Conservation (phyloP, 2,329 filamentous ascomycete genomes). For the Exophiala lecanii-corni region DNA sequence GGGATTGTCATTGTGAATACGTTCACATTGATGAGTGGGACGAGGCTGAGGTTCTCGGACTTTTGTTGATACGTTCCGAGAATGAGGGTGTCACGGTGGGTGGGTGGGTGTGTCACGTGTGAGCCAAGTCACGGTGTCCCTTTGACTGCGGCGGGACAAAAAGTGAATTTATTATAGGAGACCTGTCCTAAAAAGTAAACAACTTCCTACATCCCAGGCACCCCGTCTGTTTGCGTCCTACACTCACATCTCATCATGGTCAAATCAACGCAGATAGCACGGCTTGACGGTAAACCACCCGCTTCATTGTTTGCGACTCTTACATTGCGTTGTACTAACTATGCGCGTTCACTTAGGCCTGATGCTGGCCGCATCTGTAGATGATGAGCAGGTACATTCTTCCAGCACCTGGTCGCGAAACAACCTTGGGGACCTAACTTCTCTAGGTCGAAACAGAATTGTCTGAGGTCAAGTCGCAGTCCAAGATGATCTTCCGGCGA, state of each 20-base stretch:
- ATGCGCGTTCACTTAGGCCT: conserved; percentile 58
- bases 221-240: not conserved
- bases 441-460: conserved; percentile 66
- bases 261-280: conserved; percentile 85
- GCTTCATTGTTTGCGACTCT: not conserved
- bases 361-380: conserved; percentile 89
- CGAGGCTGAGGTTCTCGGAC: not conserved
- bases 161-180: not conserved
- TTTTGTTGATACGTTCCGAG: not conserved
- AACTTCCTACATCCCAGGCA: not conserved
- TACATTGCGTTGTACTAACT: conserved; percentile 3
- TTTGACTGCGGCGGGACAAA: too few relatives aligned
- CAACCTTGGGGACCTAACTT: not conserved
- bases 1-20: not conserved
- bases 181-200: not conserved
- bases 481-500: conserved; percentile 83
- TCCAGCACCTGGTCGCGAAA: conserved; percentile 3
- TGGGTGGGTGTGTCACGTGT: too few relatives aligned
- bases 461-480: conserved; percentile 81
- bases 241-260: conserved; percentile 67
- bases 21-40: too few relatives aligned
- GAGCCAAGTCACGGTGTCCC: too few relatives aligned
- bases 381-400: conserved; percentile 68
- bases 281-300: conserved; percentile 68
- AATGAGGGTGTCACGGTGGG: not conserved